phyloP scores from a whole-genome alignment of 2,329 filamentous ascomycete species.

The Exophiala sp. region DNA sequence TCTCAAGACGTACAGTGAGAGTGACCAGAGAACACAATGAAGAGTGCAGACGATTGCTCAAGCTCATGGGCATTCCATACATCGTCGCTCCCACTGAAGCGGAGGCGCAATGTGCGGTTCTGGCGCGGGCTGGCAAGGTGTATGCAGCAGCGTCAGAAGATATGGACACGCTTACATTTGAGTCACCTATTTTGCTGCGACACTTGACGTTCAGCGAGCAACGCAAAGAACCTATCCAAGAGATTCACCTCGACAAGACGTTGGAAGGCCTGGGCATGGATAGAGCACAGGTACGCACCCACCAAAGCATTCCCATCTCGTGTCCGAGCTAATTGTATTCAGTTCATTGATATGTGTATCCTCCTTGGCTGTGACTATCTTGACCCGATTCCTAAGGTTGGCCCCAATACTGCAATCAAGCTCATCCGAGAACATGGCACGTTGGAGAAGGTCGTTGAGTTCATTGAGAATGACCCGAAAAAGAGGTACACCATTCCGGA shows the following conservation, averaged over 20 bases:
- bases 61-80: conserved; percentile 93
- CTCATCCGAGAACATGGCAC: conserved; percentile 88
- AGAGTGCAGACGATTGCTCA: conserved; percentile 85
- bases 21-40: conserved; percentile 96
- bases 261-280: conserved; percentile 87
- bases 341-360: conserved; percentile 98
- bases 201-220: conserved; percentile 97
- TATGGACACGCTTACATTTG: conserved; percentile 97
- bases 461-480: conserved; percentile 70
- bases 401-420: conserved; percentile 86
- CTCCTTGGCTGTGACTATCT: conserved; percentile 96
- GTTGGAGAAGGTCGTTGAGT: conserved; percentile 81
- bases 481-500: conserved; percentile 82
- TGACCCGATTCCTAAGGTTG: conserved; percentile 92
- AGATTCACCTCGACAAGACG: conserved; percentile 84
- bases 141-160: conserved; percentile 96
- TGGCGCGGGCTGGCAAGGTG: conserved; percentile 87
- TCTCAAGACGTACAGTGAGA: conserved; percentile 84
- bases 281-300: conserved; percentile 63
- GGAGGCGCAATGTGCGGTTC: conserved; percentile 89
- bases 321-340: conserved; percentile 10
- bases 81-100: conserved; percentile 95
- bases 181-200: conserved; percentile 82
- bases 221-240: conserved; percentile 94
- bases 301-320: neutral